Base-by-base conservation (phyloP, 352 stramenopile genomes). In the Globisporangium abappressorium region DNA sequence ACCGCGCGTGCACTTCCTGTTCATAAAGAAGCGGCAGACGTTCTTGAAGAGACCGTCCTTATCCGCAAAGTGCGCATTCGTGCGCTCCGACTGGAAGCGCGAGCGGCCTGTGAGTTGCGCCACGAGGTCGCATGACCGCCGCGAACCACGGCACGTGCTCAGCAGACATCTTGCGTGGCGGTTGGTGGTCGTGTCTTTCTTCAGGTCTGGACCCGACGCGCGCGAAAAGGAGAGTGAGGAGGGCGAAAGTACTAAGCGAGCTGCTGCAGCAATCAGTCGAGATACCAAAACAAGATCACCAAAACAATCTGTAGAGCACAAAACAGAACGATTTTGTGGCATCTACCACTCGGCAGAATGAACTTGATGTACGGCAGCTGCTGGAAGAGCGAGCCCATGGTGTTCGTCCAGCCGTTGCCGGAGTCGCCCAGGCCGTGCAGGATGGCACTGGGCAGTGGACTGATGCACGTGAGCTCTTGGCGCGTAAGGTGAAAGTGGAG, bases 111-210 rank as follows among this genome's bases (percentile, higher is more conserved):
- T 72, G 66, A 49, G 70, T 36, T 38, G 75, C 55, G 33, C 74
- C 9, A 63, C 70, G 51, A 81, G 65, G 24, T 84, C 75, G 34
- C 49, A 79, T 65, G 20, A 83, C 57, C 2, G 75, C 76, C 12
- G 73, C 43, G 41, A 82, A 68, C 70, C 70, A 66, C 43, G 74
- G 74, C 20, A 79, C 72, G 15, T 69, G 58, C 43, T 78, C 70
- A 7, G 70, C 66, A 56, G 66, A 65, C 70, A 75, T 74, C 24
- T 26, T 22, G 22, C 30, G 43, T 28, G 36, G 15, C 15, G 8
- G 22, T 7, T 54, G 12, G 20, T 26, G 36, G 36, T 43, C 18
- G 9, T n/a, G 18, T 55, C 47, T 55, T 30, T 9, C 24, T 26
- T 26, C 36, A 28, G 47, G 20, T 55, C 22, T 30, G 24, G n/a